These are phyloP conservation scores for Ustilago tritici DNA, from an alignment of 1,284 basidiomycete genomes.

Conservation along the genomic window DNA sequence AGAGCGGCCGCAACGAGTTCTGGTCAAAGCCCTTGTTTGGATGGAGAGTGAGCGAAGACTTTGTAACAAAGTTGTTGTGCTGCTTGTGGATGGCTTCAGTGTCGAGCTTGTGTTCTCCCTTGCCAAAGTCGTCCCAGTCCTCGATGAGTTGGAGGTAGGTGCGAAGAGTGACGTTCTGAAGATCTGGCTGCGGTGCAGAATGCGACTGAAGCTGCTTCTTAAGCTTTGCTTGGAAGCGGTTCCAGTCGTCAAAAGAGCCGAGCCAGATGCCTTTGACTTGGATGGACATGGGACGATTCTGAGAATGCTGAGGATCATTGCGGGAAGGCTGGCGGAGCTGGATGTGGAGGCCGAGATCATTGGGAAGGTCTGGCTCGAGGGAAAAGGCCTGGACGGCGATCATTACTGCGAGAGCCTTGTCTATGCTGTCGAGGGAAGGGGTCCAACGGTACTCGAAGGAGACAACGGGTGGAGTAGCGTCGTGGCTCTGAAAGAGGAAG, in stretches of 20 bases:
- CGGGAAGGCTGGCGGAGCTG: slow-evolving; percentile 44
- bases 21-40: slow-evolving; percentile 29
- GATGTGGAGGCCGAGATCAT: slow-evolving; percentile 56
- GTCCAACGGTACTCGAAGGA: slow-evolving; percentile 59
- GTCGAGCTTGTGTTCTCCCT: slow-evolving; percentile 57
- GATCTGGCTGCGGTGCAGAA: slow-evolving; percentile 41
- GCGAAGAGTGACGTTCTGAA: slow-evolving; percentile 12
- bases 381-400: slow-evolving; percentile 52
- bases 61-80: slow-evolving; percentile 64
- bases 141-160: slow-evolving; percentile 54
- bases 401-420: slow-evolving; percentile 34
- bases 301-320: slow-evolving; percentile 23
- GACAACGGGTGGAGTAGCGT: slow-evolving; percentile 50
- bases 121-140: slow-evolving; percentile 65
- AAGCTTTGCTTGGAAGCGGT: slow-evolving; percentile 17
- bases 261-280: slow-evolving; percentile 54
- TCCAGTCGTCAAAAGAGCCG: slow-evolving; percentile 30
- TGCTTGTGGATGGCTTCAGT: slow-evolving; percentile 50
- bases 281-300: slow-evolving; percentile 30
- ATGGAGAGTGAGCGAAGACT: slow-evolving; percentile 52
- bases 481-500: slow-evolving; percentile 54
- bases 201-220: slow-evolving; percentile 20
- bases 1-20: slow-evolving; percentile 22
- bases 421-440: slow-evolving; percentile 23
- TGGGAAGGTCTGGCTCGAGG: slow-evolving; percentile 24